Conservation (phyloP, 805 yeast genomes). For the Komagataella populi region DNA sequence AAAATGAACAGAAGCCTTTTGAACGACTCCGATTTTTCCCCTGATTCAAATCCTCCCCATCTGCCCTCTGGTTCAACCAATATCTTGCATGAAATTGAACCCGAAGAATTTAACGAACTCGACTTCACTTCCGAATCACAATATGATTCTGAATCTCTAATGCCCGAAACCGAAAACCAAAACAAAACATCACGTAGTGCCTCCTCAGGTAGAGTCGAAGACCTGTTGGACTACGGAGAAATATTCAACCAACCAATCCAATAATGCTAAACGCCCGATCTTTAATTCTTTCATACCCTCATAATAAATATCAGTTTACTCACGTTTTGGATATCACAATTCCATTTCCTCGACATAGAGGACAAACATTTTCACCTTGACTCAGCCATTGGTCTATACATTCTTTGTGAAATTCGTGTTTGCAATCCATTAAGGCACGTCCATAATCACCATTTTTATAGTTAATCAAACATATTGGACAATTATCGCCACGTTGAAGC, state of each 20-base stretch:
- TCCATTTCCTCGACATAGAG: conserved; percentile 38
- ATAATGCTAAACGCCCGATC: not conserved
- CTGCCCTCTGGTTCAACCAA: not conserved
- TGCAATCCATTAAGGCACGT: conserved; percentile 28
- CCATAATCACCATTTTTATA: conserved; percentile 32
- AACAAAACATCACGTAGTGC: not conserved
- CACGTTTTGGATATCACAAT: conserved; percentile 1
- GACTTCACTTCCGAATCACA: not conserved
- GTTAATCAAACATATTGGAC: conserved; percentile 39
- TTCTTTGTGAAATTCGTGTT: conserved; percentile 36
- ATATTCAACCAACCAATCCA: not conserved
- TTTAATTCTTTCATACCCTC: not conserved
- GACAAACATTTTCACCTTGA: conserved; percentile 41
- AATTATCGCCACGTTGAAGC: conserved; percentile 18
- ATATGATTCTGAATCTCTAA: not conserved
- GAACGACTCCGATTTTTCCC: not conserved
- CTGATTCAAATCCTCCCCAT: not conserved
- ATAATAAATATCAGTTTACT: too few relatives aligned
- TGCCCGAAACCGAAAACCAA: not conserved
- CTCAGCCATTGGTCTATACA: conserved; percentile 49
- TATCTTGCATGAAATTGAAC: not conserved
- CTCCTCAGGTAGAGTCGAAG: not conserved
- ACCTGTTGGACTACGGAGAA: not conserved
- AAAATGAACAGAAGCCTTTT: not conserved
- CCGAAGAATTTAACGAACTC: not conserved